Evolutionary conservation across 1,139 yeast genomes (phyloP), one percentile per base, ranked within the genome.

Genomic region (Candida pseudocylindracea): DNA sequence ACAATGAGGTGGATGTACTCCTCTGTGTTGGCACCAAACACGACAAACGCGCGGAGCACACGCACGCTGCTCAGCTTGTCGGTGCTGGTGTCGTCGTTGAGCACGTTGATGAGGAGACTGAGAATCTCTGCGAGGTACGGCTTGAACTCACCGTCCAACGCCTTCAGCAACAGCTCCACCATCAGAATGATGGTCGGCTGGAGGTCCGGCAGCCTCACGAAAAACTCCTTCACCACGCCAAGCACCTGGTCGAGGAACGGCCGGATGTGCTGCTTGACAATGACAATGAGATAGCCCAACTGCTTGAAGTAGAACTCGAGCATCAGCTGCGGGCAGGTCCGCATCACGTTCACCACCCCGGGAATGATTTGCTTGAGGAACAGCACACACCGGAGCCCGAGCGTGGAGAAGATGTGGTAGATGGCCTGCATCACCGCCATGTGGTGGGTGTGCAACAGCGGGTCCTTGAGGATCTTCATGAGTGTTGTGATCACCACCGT

Each of bases 71-170:
- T 70, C 27, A 66, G 66, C 31, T 69, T 58, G 29, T 69, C 69
- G 1, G 65, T 60, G 0, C 81, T 64, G 38, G 65, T 70, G 41
- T 85, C 96, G 35, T 70, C 72, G 35, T 80, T 93, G 37, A 88
- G 59, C 3, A 81, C 79, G 33, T 74, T 73, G 33, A 88, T 55
- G 46, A 88, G 60, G 33, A 80, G 55, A 0, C 91, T 81, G 34
- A 88, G 58, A 2, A 88, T 67, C 26, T 72, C 72, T 0, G 94
- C 80, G 38, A 91, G 57, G 46, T 75, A 75, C 50, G 74, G 63
- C 43, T 81, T 85, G 54, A 91, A 88, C 44, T 88, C 98, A 2
- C 93, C 92, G 38, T 81, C 93, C 35, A 88, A 57, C 0, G 95
- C 88, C 34, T 69, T 67, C 0, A 95, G 79, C 31, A 88, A 69